phyloP scores from a whole-genome alignment of 306 rosid genomes.

The Prunus padus region DNA sequence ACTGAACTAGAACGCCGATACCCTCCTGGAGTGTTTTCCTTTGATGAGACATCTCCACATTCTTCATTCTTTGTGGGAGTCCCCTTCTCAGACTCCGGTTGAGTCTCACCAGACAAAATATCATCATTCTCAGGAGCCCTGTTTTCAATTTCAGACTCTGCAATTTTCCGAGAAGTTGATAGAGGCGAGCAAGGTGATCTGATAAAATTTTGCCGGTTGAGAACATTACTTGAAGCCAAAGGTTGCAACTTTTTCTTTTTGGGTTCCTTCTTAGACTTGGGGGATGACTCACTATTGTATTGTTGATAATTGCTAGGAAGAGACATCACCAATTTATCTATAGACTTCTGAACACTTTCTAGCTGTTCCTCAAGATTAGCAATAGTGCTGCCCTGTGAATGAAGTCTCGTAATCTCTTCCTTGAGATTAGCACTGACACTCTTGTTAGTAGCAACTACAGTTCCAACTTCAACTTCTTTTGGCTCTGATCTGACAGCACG shows the following conservation, averaged over 20 bases:
- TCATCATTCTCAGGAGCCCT: conserved; percentile 68
- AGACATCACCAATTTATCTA: conserved; percentile 96
- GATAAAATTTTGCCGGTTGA: conserved; percentile 66
- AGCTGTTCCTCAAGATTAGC: conserved; percentile 97
- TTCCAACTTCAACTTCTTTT: conserved; percentile 77
- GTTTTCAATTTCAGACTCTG: conserved; percentile 75
- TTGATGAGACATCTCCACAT: conserved; percentile 76
- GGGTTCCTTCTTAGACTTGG: conserved; percentile 67
- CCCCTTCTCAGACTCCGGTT: conserved; percentile 70
- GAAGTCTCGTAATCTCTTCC: conserved; percentile 97
- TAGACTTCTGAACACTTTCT: conserved; percentile 96
- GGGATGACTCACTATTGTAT: conserved; percentile 48
- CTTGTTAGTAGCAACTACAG: conserved; percentile 58
- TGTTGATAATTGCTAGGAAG: conserved; percentile 77
- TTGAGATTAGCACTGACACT: conserved; percentile 97
- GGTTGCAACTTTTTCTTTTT: conserved; percentile 83
- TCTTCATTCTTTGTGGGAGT: conserved; percentile 93
- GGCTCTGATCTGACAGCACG: conserved; percentile 55
- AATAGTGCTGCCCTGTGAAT: conserved; percentile 96
- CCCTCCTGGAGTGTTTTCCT: conserved; percentile 74
- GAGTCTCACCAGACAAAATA: conserved; percentile 46
- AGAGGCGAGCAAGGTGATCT: conserved; percentile 94
- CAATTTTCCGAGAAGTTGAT: conserved; percentile 67
- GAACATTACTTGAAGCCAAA: conserved; percentile 62
- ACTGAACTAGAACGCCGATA: conserved; percentile 88